Conservation (phyloP, 805 yeast genomes). For the Hanseniaspora nectarophila region DNA sequence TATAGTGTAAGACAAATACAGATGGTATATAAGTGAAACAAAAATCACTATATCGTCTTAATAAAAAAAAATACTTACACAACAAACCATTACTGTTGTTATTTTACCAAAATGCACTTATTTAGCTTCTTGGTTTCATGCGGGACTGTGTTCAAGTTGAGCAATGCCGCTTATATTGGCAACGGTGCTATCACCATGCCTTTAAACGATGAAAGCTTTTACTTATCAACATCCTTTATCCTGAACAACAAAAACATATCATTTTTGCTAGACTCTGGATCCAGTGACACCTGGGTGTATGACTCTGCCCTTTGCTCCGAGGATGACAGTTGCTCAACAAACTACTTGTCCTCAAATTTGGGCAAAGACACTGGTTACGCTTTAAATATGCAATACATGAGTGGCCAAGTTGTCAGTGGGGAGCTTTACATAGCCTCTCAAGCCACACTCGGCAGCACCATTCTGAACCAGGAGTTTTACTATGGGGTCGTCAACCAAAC, state of each 20-base stretch:
- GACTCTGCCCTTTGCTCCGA: not conserved
- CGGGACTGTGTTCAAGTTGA: not conserved
- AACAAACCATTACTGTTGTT: too few relatives aligned
- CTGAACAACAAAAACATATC: slow-evolving; percentile 14
- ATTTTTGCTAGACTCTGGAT: slow-evolving; percentile 26
- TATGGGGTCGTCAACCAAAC: not conserved
- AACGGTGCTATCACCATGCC: not conserved
- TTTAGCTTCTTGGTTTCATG: not conserved
- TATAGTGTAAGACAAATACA: too few relatives aligned
- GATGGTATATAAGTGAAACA: too few relatives aligned
- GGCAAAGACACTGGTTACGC: slow-evolving; percentile 23
- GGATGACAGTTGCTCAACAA: slow-evolving; percentile 13
- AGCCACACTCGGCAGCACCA: not conserved
- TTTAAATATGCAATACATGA: slow-evolving; percentile 17
- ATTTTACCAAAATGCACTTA: not conserved
- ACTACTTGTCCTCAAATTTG: slow-evolving; percentile 30
- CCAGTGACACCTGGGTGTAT: slow-evolving; percentile 27
- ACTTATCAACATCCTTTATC: not conserved
- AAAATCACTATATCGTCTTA: too few relatives aligned
- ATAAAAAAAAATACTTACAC: too few relatives aligned
- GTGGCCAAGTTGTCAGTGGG: slow-evolving; percentile 6
- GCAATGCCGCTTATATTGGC: not conserved
- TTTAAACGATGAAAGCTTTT: not conserved
- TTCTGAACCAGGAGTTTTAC: not conserved
- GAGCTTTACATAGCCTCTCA: not conserved